These are phyloP conservation scores for Trichoderma citrinoviride DNA, from an alignment of 2,329 filamentous ascomycete species.

Conservation along the genomic window DNA sequence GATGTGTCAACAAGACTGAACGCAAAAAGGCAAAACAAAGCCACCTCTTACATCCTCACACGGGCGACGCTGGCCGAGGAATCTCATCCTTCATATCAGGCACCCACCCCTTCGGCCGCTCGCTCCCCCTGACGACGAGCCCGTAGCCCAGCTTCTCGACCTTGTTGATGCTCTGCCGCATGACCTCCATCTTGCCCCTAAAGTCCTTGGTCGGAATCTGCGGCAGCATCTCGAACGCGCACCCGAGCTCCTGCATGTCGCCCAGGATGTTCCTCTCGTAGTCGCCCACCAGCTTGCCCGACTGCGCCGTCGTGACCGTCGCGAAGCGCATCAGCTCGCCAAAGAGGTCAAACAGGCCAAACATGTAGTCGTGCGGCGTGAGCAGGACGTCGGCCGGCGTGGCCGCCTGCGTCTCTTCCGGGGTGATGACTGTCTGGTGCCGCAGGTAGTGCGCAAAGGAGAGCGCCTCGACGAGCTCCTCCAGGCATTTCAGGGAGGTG, in stretches of 20 bases:
- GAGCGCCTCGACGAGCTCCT: conserved; percentile 91
- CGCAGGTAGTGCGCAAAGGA: conserved; percentile 86
- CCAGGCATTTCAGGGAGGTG: conserved; percentile 76
- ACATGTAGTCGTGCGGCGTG: conserved; percentile 80
- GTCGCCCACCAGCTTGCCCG: conserved; percentile 50
- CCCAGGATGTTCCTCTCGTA: conserved; percentile 62
- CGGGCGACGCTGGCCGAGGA: conserved; percentile 32
- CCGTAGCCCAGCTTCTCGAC: conserved; percentile 90
- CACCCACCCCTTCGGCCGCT: conserved; percentile 88
- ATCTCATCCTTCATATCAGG: conserved; percentile 61
- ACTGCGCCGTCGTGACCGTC: conserved; percentile 80
- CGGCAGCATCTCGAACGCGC: conserved; percentile 70
- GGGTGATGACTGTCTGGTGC: conserved; percentile 70
- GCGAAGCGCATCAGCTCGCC: conserved; percentile 98
- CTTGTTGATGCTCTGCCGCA: conserved; percentile 87
- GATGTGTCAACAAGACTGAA: background rate
- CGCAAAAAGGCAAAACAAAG: background rate
- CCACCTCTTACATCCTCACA: conserved; percentile 11
- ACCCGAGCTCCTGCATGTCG: conserved; percentile 77
- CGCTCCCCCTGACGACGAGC: conserved; percentile 79
- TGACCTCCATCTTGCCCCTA: conserved; percentile 78
- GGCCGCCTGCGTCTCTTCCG: conserved; percentile 54
- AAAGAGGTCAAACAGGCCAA: conserved; percentile 89
- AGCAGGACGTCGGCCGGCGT: conserved; percentile 58
- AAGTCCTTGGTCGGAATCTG: conserved; percentile 58